Evolutionary conservation across 1,139 yeast genomes (phyloP).

Genomic region (Entelexis sorbosivorans): DNA sequence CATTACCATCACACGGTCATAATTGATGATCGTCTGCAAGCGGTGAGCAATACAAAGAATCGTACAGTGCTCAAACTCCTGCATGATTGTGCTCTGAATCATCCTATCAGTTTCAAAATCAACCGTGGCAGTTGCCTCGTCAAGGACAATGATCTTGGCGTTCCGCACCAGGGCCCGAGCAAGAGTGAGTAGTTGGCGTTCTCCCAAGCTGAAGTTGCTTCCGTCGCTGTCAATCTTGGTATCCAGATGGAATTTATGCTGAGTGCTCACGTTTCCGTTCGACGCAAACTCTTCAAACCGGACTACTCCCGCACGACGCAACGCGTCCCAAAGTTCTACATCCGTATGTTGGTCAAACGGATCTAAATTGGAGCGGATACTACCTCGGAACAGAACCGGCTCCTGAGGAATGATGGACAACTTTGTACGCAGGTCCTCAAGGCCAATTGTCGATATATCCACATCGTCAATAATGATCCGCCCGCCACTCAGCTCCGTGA

Average conservation of each 20-base stretch:
- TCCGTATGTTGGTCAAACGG: constrained; percentile 49
- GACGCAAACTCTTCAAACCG: constrained; percentile 30
- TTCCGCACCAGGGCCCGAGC: constrained; percentile 69
- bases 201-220: constrained; percentile 63
- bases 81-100: constrained; percentile 53
- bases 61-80: constrained; percentile 55
- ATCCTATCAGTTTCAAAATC: constrained; percentile 67
- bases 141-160: constrained; percentile 55
- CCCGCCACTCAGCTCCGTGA: constrained; percentile 48
- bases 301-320: constrained; percentile 54
- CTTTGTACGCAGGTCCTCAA: constrained; percentile 47
- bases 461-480: constrained; percentile 46
- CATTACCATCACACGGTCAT: constrained; percentile 55
- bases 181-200: constrained; percentile 61
- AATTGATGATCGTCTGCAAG: constrained; percentile 52
- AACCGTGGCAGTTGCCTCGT: constrained; percentile 76
- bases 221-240: constrained; percentile 65
- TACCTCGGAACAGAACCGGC: constrained; percentile 59
- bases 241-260: constrained; percentile 56
- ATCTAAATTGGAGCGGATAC: constrained; percentile 54
- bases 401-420: constrained; percentile 71
- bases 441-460: constrained; percentile 47
- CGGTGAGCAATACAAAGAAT: constrained; percentile 74
- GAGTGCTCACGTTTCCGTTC: constrained; percentile 21
- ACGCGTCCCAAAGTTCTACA: constrained; percentile 45